Conservation (phyloP, 2,329 filamentous ascomycete species). For the Fusarium phyllophilum region DNA sequence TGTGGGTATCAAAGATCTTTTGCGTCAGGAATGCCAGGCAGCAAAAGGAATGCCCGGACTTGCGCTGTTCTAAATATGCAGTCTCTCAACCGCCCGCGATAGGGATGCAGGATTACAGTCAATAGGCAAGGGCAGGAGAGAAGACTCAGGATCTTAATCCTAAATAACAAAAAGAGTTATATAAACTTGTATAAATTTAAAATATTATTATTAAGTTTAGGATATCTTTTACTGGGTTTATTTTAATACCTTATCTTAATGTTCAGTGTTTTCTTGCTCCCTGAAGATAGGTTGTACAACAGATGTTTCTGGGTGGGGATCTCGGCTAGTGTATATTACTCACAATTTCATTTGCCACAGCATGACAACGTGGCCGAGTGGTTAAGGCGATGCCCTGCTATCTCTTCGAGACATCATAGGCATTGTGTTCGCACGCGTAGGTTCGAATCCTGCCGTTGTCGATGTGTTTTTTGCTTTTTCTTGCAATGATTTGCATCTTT, state of each 20-base stretch:
- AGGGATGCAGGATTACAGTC: too few species aligned
- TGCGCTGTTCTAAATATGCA: neutral
- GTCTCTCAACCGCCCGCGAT: neutral
- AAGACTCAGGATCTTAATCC: too few species aligned
- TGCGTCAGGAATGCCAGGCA: neutral
- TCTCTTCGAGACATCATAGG: slow-evolving; percentile 25
- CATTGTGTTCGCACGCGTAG: slow-evolving; percentile 33
- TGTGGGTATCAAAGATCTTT: neutral
- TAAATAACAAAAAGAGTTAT: too few species aligned
- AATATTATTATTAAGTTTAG: too few species aligned
- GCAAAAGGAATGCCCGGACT: too few species aligned
- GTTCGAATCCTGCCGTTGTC: slow-evolving; percentile 32
- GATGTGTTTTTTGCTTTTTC: neutral
- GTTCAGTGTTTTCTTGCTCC: too few species aligned
- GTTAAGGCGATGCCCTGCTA: slow-evolving; percentile 33
- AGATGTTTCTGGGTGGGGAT: neutral
- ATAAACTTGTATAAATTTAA: too few species aligned
- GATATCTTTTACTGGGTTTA: too few species aligned
- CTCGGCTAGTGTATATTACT: fast-evolving
- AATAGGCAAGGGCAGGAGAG: too few species aligned
- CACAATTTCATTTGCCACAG: fast-evolving
- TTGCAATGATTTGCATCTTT: fast-evolving
- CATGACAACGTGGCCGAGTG: slow-evolving; percentile 28
- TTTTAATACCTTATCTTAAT: too few species aligned
- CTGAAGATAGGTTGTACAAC: neutral